Percentiles rank a stretch among this genome's conserved stretches.
Evolutionary conservation across 2,329 filamentous ascomycete species (phyloP).

Genomic region (Exophiala spinifera): DNA sequence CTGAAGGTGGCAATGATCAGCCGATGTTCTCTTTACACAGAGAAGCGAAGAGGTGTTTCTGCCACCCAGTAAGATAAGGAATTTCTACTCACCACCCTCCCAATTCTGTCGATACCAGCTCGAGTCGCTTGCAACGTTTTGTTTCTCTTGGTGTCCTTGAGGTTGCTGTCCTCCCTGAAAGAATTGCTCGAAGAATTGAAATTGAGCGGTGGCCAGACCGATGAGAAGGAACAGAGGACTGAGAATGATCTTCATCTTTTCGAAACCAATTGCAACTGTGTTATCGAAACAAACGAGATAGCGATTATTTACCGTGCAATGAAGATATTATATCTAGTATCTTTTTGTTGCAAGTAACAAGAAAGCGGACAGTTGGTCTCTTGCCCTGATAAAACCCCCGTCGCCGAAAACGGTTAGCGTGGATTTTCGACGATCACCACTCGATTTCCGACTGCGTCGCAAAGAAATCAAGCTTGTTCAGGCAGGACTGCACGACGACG

Average conservation of each 20-base stretch:
- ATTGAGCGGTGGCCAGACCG: constrained; percentile 67
- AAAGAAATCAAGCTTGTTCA: neutral
- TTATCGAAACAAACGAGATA: neutral
- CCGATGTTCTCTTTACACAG: neutral
- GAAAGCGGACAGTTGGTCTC: neutral
- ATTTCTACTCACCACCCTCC: constrained; percentile 37
- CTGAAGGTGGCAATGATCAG: constrained; percentile 45
- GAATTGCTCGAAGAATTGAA: constrained; percentile 98
- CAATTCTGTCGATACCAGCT: constrained; percentile 72
- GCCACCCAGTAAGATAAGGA: neutral
- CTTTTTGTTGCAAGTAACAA: too few relatives aligned
- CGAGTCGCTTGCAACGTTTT: constrained; percentile 83
- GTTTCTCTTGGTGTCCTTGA: constrained; percentile 59
- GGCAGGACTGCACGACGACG: neutral
- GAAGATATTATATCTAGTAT: neutral
- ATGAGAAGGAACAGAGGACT: constrained; percentile 56
- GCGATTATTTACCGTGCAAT: too few relatives aligned
- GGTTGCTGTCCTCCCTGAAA: constrained; percentile 60
- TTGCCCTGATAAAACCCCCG: neutral
- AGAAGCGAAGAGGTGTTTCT: too few relatives aligned
- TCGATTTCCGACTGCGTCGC: neutral
- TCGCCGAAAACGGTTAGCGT: constrained; percentile 7
- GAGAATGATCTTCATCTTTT: constrained; percentile 18
- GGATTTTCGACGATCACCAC: neutral
- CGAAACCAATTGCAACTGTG: constrained; percentile 43